Conservation (phyloP, 352 stramenopile genomes). For the Thraustochytrium aureum region DNA sequence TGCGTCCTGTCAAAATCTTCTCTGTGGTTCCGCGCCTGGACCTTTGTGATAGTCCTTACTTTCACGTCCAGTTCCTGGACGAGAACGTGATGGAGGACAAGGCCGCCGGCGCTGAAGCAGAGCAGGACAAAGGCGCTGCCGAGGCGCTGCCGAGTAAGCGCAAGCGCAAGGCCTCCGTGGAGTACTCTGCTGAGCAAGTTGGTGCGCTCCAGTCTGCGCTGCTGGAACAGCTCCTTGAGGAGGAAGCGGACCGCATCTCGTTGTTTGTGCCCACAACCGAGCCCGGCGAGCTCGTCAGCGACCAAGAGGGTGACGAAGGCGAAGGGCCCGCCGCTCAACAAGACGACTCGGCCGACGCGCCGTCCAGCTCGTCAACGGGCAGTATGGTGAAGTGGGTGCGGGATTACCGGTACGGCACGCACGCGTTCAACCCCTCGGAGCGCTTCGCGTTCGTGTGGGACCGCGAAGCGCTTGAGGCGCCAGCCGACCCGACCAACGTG, state of each 20-base stretch:
- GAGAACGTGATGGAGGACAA: constrained; percentile 7
- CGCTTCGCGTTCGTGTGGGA: constrained; percentile 45
- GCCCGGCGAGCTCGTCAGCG: background rate
- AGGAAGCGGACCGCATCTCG: constrained; percentile 30
- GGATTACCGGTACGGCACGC: constrained; percentile 37
- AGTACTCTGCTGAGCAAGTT: constrained; percentile 13
- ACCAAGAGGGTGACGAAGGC: too few species aligned
- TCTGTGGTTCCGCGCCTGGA: constrained; percentile 13
- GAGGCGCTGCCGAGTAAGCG: background rate
- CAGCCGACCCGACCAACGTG: constrained; percentile 13
- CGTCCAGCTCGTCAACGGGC: background rate
- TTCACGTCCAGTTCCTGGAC: constrained; percentile 37
- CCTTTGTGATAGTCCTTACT: background rate
- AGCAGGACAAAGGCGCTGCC: background rate
- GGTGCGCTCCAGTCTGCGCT: background rate
- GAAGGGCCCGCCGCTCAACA: background rate
- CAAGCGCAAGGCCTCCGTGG: background rate
- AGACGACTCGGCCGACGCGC: background rate
- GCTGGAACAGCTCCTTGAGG: constrained; percentile 32
- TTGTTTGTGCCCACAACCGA: constrained; percentile 24
- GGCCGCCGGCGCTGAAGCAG: background rate
- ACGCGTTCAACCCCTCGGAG: background rate
- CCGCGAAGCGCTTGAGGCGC: background rate
- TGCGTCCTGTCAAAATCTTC: constrained; percentile 41
- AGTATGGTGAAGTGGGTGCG: constrained; percentile 19